Conservation (phyloP, 2,329 filamentous ascomycete genomes). For the Botrytis paeoniae region DNA sequence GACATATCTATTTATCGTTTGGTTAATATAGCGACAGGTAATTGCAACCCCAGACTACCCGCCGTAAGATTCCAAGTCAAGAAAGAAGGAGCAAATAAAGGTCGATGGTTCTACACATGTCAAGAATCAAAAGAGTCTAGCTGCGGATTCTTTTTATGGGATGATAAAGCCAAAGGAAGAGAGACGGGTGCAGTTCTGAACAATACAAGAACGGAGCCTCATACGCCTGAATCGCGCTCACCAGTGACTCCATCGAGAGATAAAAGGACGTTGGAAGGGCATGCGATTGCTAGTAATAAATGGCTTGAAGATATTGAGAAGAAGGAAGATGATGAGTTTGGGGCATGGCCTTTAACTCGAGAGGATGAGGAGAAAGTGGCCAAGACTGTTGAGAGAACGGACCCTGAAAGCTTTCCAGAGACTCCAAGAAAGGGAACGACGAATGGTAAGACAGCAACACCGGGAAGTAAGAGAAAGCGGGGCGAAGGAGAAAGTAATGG, state of each 20-base stretch:
- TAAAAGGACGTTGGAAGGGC: constrained; percentile 24
- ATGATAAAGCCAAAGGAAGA: constrained; percentile 49
- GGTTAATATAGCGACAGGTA: constrained; percentile 10
- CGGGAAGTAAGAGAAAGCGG: constrained; percentile 34
- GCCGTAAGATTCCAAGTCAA: constrained; percentile 41
- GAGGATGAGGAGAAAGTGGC: constrained; percentile 30
- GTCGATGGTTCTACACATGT: constrained; percentile 54
- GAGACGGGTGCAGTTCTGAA: constrained; percentile 45
- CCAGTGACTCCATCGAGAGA: constrained; percentile 23
- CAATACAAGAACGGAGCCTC: constrained; percentile 46
- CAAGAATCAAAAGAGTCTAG: constrained; percentile 44
- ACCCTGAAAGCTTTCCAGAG: constrained; percentile 25
- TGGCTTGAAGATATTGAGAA: constrained; percentile 22
- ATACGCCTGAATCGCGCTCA: constrained; percentile 18
- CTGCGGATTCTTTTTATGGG: constrained; percentile 59
- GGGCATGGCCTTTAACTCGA: constrained; percentile 28
- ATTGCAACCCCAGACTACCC: constrained; percentile 21
- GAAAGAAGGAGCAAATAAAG: constrained; percentile 49
- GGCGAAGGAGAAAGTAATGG: constrained; percentile 19
- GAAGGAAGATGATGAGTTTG: constrained; percentile 34
- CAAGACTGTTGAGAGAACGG: constrained; percentile 18
- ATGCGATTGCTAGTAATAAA: constrained; percentile 24
- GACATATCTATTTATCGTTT: no score
- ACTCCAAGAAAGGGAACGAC: constrained; percentile 31
- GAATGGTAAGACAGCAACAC: constrained; percentile 29